phyloP scores from a whole-genome alignment of 768 basidiomycete species.

The Psilocybe subaeruginosa region DNA sequence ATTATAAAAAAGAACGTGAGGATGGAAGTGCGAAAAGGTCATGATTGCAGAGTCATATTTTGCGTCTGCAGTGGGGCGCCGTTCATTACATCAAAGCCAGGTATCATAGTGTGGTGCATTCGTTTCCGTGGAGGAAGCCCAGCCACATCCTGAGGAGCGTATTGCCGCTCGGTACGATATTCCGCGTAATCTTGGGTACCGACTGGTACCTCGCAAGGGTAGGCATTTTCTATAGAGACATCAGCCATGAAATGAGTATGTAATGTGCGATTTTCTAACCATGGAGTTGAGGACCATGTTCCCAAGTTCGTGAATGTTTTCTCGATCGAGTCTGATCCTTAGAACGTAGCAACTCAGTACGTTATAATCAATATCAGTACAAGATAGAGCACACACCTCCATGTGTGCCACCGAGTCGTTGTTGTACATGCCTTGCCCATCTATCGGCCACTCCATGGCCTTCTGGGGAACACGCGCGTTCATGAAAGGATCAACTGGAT shows the following conservation, averaged over 20 bases:
- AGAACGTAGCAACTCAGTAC: neutral
- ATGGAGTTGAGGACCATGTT: conserved; percentile 49
- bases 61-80: conserved; percentile 56
- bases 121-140: conserved; percentile 65
- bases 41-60: conserved; percentile 59
- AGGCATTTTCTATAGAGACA: conserved; percentile 37
- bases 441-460: conserved; percentile 51
- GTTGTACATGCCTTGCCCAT: conserved; percentile 45
- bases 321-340: conserved; percentile 48
- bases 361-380: neutral
- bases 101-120: conserved; percentile 62
- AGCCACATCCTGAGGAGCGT: conserved; percentile 49
- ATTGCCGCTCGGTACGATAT: conserved; percentile 29
- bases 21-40: conserved; percentile 20
- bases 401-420: conserved; percentile 45
- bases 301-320: conserved; percentile 70
- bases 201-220: conserved; percentile 49
- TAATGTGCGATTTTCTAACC: conserved; percentile 26
- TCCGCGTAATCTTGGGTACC: conserved; percentile 28
- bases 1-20: conserved; percentile 18
- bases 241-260: conserved; percentile 1
- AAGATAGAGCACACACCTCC: conserved; percentile 36
- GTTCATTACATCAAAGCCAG: conserved; percentile 57
- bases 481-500: conserved; percentile 42
- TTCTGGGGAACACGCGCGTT: conserved; percentile 44